Evolutionary conservation across 176 grass and related monocot genomes (phyloP), one percentile per base, ranked within the genome.

Genomic region (Oryza glumipatula): DNA sequence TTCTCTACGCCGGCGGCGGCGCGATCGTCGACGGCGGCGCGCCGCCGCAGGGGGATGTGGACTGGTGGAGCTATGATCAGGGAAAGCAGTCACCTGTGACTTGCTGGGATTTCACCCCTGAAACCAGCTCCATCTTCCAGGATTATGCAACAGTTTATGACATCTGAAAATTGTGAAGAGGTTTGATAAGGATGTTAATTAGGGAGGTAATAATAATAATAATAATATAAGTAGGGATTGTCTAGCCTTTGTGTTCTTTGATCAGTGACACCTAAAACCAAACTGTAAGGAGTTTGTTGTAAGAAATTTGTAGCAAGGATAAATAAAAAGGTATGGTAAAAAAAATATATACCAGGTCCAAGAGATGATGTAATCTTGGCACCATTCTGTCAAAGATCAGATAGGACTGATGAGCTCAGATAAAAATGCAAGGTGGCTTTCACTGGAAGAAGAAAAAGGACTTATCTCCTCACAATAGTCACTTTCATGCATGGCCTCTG

Each of bases 21-120:
- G 54, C 54, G 54, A n/a, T 58, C 6, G 51, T 68, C 7, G 82
- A 15, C n/a, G 70, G 5, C 2, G 47, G 7, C 0, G 83, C 1
- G 67, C 22, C 22, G 67, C 88, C 76, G 69, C 83, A 81, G 61
- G 90, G 52, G 51, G 87, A 22, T 15, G 74, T 76, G 87, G 81
- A 94, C 66, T 94, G 89, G 94, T 97, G 89, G 92, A 79, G 82
- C 84, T 91, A 94, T 48, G 85, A 90, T 21, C 83, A 70, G 83
- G 80, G 45, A 28, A 94, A 76, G 58, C 58, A 63, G 66, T 79
- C 72, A n/a, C 85, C 85, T 2, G 80, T 79, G 58, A 82, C 67
- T 22, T 86, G 78, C 78, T 94, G 89, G 91, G 89, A 72, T 26
- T 92, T 86, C 74, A 54, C 86, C 66, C 80, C 83, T 64, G 82